Conservation (phyloP, 75 land plant species). For the Picea sitchensis region DNA sequence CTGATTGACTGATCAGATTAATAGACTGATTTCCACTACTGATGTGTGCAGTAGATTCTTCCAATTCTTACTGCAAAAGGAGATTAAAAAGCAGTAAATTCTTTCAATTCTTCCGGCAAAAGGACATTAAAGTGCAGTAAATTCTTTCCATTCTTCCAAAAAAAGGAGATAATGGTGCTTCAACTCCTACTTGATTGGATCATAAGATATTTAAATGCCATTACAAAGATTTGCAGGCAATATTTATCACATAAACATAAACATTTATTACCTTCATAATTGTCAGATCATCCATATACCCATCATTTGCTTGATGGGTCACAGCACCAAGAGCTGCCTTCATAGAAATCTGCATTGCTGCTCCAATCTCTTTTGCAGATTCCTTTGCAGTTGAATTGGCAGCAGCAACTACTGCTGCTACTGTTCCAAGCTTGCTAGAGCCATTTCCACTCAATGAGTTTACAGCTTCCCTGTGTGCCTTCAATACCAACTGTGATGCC, state of each 20-base stretch:
- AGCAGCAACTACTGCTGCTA: slow-evolving; percentile 97
- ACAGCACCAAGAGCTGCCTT: slow-evolving; percentile 54
- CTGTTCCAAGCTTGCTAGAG: slow-evolving; percentile 80
- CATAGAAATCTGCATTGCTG: slow-evolving; percentile 73
- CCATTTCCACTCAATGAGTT: slow-evolving; percentile 92
- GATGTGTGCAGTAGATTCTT: too few relatives aligned
- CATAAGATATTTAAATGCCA: too few relatives aligned
- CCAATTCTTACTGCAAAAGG: too few relatives aligned
- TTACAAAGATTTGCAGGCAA: background rate
- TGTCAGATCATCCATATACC: slow-evolving; percentile 70
- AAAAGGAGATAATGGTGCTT: too few relatives aligned
- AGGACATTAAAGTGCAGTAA: too few relatives aligned
- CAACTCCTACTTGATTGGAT: too few relatives aligned
- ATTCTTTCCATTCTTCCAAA: too few relatives aligned
- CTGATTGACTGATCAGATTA: too few relatives aligned
- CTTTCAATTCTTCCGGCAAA: too few relatives aligned
- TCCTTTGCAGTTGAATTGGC: slow-evolving; percentile 93
- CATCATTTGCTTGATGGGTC: slow-evolving; percentile 43
- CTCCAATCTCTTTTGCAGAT: slow-evolving; percentile 85
- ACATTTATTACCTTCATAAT: slow-evolving; percentile 81
- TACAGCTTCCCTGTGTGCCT: slow-evolving; percentile 96
- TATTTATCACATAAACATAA: background rate
- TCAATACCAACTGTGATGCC: slow-evolving; percentile 92
- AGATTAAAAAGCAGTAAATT: too few relatives aligned
- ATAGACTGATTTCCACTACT: too few relatives aligned